A percentile compares a stretch with the other conserved stretches of the same genome.
These are phyloP conservation scores for Geranium incanum DNA, from an alignment of 441 rosid genomes.

Conservation along the genomic window DNA sequence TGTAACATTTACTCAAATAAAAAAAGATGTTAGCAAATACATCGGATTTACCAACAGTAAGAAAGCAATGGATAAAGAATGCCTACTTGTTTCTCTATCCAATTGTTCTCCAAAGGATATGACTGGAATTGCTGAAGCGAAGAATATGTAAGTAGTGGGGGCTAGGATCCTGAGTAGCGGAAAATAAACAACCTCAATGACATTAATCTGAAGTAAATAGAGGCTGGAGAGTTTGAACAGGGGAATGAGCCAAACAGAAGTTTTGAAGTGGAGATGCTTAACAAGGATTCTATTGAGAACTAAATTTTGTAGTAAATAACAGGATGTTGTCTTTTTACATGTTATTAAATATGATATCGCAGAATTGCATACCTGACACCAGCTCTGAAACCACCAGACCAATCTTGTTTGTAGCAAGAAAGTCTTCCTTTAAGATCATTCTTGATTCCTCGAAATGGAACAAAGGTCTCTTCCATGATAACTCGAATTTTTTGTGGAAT, in stretches of 20 bases:
- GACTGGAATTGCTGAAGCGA: constrained; percentile 77
- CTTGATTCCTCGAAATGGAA: constrained; percentile 71
- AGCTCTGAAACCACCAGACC: constrained; percentile 60
- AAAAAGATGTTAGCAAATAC: constrained; percentile 13
- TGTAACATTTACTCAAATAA: constrained; percentile 23
- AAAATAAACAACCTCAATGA: constrained; percentile 17
- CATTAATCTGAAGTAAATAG: constrained; percentile 2
- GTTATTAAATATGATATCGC: constrained; percentile 9
- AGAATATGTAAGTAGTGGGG: constrained; percentile 75
- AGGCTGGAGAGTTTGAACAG: background rate
- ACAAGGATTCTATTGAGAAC: constrained; percentile 1
- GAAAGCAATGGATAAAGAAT: constrained; percentile 8
- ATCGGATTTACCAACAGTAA: constrained; percentile 7
- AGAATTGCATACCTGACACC: constrained; percentile 55
- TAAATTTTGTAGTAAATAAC: background rate
- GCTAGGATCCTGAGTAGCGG: constrained; percentile 53
- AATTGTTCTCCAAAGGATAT: constrained; percentile 77
- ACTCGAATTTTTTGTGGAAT: constrained; percentile 17
- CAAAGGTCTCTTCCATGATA: constrained; percentile 74
- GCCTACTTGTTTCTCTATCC: constrained; percentile 52
- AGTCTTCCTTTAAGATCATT: constrained; percentile 65
- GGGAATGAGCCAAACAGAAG: no score
- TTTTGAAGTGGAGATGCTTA: constrained; percentile 12
- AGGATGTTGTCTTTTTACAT: background rate
- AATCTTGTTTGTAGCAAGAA: constrained; percentile 70